A percentile compares a stretch with the other conserved stretches of the same genome.
These are phyloP conservation scores for Moesziomyces sp. DNA, from an alignment of 1,284 basidiomycete genomes.

Conservation along the genomic window DNA sequence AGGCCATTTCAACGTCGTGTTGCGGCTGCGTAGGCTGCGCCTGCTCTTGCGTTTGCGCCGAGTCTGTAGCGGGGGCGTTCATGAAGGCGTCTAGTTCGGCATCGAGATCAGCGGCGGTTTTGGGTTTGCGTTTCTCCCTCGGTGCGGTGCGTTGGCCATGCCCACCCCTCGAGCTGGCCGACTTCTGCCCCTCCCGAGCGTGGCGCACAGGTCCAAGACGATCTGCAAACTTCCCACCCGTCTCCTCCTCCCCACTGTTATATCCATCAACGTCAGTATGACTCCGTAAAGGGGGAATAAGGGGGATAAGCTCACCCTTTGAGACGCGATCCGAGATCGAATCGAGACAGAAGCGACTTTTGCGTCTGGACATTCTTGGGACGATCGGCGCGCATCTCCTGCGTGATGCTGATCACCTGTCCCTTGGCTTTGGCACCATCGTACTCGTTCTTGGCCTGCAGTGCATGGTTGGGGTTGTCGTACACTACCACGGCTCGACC, in stretches of 20 bases:
- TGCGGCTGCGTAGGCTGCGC: not conserved
- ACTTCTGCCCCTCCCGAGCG: constrained; percentile 2
- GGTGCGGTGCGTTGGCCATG: constrained; percentile 7
- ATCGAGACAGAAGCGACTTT: constrained; percentile 38
- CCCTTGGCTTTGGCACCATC: constrained; percentile 89
- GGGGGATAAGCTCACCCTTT: constrained; percentile 18
- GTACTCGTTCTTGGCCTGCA: constrained; percentile 84
- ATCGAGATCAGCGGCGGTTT: constrained; percentile 86
- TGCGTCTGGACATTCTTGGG: constrained; percentile 4
- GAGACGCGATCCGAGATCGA: constrained; percentile 44
- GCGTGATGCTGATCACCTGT: constrained; percentile 56
- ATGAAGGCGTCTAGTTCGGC: constrained; percentile 91
- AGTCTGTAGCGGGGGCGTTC: constrained; percentile 64
- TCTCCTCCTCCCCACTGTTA: constrained; percentile 2
- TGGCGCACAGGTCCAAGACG: constrained; percentile 34
- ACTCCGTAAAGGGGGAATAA: no score
- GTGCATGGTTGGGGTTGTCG: constrained; percentile 81
- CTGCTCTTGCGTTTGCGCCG: not conserved
- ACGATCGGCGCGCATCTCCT: constrained; percentile 44
- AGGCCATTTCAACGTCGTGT: constrained; percentile 34
- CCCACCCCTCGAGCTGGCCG: no score
- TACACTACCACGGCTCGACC: constrained; percentile 86
- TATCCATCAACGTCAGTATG: not conserved
- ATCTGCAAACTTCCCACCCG: constrained; percentile 22
- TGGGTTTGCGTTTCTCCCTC: constrained; percentile 64